Evolutionary conservation across 2,329 filamentous ascomycete genomes (phyloP), one percentile per base, ranked within the genome.

Genomic region (Colletotrichum euphorbiae): DNA sequence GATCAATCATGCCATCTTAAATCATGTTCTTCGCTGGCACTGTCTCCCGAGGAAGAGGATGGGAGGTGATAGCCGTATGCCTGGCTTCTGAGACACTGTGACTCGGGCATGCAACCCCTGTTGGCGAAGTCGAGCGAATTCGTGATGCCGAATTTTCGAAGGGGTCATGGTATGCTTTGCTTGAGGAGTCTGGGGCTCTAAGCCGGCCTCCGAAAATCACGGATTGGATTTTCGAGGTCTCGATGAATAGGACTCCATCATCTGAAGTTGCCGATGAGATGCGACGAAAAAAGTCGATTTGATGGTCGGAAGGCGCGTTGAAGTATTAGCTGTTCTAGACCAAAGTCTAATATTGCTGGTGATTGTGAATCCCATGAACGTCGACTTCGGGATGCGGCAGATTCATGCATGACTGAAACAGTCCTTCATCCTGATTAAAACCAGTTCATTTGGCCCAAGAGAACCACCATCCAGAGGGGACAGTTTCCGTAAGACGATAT

Each of bases 331-430:
- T 13, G 38, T 9, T 15, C 11, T 7, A 17, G 6, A 19, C 15
- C 17, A 19, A 65, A 59, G 65, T 42, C 8, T 42, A 59, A 68
- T 17, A 15, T 45, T 7, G 13, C 28, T 12, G n/a, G 28, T 31
- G 8, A 57, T 8, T 8, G 21, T 21, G 11, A 43, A 36, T 11
- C 33, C 48, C 38, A 36, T 40, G 13, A n/a, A 38, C 8, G 58
- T 13, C 42, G 46, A 19, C 38, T 42, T 17, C 24, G 24, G 50
- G 36, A 36, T 62, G 40, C 13, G 50, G 21, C 21, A 24, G 24
- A 48, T 50, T 55, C 33, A 69, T 66, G 62, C 55, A 56, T 56
- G n/a, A 24, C 54, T 66, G 66, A 66, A 69, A 69, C 61, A 19
- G 38, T 6, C 28, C 13, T 38, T 13, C 13, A 40, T 36, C 13